These are phyloP conservation scores for Saccharum spontaneum DNA, from an alignment of 176 grass and related monocot species.

Conservation along the genomic window DNA sequence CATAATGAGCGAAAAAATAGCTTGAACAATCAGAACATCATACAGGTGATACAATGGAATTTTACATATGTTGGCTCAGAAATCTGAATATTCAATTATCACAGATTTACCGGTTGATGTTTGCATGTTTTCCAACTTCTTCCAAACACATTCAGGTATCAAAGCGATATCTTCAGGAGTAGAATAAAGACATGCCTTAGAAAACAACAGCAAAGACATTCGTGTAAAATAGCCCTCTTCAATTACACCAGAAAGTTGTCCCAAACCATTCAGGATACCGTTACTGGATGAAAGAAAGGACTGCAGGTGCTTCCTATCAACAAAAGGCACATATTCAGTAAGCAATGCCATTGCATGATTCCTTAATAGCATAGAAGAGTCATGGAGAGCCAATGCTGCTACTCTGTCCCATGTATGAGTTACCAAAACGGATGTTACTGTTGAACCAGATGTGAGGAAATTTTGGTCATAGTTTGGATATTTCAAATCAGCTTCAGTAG, in stretches of 20 bases:
- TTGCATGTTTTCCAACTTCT: slow-evolving; percentile 78
- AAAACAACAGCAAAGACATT: slow-evolving; percentile 81
- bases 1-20: slow-evolving; percentile 16
- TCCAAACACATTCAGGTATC: slow-evolving; percentile 93
- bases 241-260: slow-evolving; percentile 57
- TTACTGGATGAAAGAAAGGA: slow-evolving; percentile 74
- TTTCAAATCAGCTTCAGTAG: slow-evolving; percentile 36
- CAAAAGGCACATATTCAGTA: slow-evolving; percentile 69
- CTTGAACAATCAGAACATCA: slow-evolving; percentile 2
- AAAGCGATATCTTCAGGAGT: slow-evolving; percentile 80
- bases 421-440: slow-evolving; percentile 56
- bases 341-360: slow-evolving; percentile 77
- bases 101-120: slow-evolving; percentile 58
- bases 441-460: slow-evolving; percentile 40
- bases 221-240: slow-evolving; percentile 75
- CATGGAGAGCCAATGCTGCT: slow-evolving; percentile 59
- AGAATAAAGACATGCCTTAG: slow-evolving; percentile 88
- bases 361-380: slow-evolving; percentile 78
- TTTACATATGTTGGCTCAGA: slow-evolving; percentile 14
- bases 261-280: slow-evolving; percentile 49
- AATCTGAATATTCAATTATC: slow-evolving; percentile 13
- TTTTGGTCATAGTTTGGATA: slow-evolving; percentile 38
- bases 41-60: slow-evolving; percentile 1
- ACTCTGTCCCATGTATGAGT: slow-evolving; percentile 80
- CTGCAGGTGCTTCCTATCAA: slow-evolving; percentile 62